Evolutionary conservation across 1,284 basidiomycete genomes (phyloP).

Genomic region (Fistulina hepatica): DNA sequence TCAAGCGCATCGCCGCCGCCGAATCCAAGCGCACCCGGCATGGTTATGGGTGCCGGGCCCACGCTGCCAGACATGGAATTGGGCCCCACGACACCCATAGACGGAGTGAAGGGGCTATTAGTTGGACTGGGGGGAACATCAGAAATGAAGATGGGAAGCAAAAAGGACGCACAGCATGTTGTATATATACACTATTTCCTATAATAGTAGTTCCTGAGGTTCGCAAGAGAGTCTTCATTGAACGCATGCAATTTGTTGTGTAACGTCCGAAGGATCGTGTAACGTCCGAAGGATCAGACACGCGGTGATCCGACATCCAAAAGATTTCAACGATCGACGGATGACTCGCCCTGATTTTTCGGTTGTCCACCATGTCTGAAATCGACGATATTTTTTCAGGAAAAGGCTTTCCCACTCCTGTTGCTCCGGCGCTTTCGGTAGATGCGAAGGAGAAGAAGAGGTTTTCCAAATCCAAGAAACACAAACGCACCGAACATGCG

Average conservation of each 20-base stretch:
- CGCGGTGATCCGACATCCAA: neutral
- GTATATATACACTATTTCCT: neutral
- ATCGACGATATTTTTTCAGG: neutral
- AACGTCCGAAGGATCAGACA: neutral
- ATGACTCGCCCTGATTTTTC: neutral
- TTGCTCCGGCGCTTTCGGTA: constrained; percentile 11
- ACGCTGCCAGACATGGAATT: too few relatives aligned
- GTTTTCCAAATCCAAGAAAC: constrained; percentile 17
- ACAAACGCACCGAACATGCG: neutral
- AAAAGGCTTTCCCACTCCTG: constrained; percentile 1
- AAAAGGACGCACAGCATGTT: neutral
- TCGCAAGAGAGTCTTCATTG: too few relatives aligned
- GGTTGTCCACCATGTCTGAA: neutral
- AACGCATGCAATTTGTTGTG: too few relatives aligned
- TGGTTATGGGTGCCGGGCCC: too few relatives aligned
- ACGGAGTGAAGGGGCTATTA: too few relatives aligned
- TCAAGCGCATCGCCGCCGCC: too few relatives aligned
- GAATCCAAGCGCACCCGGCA: too few relatives aligned
- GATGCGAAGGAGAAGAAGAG: constrained; percentile 18
- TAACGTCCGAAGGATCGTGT: neutral
- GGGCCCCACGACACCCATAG: constrained; percentile 23
- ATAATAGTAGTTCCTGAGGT: too few relatives aligned
- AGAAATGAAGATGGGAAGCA: neutral
- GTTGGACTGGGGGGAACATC: too few relatives aligned
- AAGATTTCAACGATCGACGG: neutral